These are phyloP conservation scores for Wickerhamiella qilinensis DNA, from an alignment of 805 yeast species.

Conservation along the genomic window DNA sequence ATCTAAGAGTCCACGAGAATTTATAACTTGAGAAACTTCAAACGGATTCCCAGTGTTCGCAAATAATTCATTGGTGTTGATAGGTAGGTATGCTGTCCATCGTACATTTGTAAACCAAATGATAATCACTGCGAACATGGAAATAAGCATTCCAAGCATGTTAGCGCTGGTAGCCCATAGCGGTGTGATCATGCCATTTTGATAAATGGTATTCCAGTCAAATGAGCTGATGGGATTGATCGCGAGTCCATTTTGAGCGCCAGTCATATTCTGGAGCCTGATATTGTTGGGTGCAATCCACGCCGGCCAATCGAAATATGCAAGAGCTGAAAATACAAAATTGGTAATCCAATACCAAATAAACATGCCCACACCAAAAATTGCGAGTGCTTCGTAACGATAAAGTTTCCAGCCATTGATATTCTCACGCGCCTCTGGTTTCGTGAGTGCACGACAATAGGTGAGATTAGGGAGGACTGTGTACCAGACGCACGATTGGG, in stretches of 20 bases:
- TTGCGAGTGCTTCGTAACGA: conserved; percentile 34
- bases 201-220: conserved; percentile 37
- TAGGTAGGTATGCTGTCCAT: conserved; percentile 37
- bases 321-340: conserved; percentile 43
- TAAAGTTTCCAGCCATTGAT: conserved; percentile 48
- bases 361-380: conserved; percentile 29
- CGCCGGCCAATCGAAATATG: conserved; percentile 46
- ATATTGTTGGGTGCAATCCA: conserved; percentile 42
- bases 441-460: conserved; percentile 28
- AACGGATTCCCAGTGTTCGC: conserved; percentile 31
- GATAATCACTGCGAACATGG: conserved; percentile 6
- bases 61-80: conserved; percentile 27
- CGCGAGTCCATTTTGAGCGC: conserved; percentile 41
- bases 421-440: conserved; percentile 13
- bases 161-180: conserved; percentile 29
- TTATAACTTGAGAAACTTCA: conserved; percentile 26
- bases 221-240: conserved; percentile 37
- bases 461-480: conserved; percentile 44
- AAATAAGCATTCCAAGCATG: conserved; percentile 20
- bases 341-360: conserved; percentile 57
- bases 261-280: conserved; percentile 45
- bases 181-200: conserved; percentile 24
- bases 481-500: conserved; percentile 26
- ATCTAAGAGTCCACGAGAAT: conserved; percentile 33
- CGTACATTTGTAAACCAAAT: conserved; percentile 32